A percentile compares a stretch with the other conserved stretches of the same genome.
Evolutionary conservation across 1,284 basidiomycete genomes (phyloP).

Genomic region (Ceratobasidium theobromae): DNA sequence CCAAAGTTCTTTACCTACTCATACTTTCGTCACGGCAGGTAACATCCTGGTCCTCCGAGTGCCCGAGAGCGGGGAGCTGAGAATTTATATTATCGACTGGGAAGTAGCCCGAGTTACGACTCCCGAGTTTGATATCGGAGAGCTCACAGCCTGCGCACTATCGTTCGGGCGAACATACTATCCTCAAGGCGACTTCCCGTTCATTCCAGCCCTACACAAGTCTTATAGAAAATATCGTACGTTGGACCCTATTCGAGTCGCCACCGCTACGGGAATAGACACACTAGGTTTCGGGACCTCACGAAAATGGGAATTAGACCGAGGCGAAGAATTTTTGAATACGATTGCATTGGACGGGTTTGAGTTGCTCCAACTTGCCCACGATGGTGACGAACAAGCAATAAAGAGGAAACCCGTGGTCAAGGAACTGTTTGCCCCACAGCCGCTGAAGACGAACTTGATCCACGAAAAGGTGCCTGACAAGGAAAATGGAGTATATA

Average conservation of each 20-base stretch:
- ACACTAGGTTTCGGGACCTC: constrained; percentile 2
- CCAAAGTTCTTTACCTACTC: background rate
- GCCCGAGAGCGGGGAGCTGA: background rate
- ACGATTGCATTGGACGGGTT: background rate
- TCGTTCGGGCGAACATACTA: background rate
- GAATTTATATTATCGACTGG: constrained; percentile 12
- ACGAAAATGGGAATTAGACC: background rate
- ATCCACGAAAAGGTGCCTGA: too few species aligned
- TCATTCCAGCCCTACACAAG: background rate
- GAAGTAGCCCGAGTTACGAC: background rate
- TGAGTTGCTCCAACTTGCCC: too few species aligned
- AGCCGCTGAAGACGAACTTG: too few species aligned
- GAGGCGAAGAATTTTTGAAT: background rate
- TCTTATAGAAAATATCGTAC: background rate
- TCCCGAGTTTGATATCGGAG: constrained; percentile 16
- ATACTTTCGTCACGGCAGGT: background rate
- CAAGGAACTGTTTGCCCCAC: too few species aligned
- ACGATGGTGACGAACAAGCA: too few species aligned
- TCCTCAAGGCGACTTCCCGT: background rate
- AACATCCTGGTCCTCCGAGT: background rate
- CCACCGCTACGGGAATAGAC: background rate
- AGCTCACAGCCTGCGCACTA: background rate
- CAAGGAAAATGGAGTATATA: too few species aligned
- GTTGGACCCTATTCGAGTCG: background rate
- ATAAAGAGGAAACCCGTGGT: too few species aligned